These are phyloP conservation scores for Cladosporium sp. DNA, from an alignment of 2,329 filamentous ascomycete genomes.

Conservation along the genomic window DNA sequence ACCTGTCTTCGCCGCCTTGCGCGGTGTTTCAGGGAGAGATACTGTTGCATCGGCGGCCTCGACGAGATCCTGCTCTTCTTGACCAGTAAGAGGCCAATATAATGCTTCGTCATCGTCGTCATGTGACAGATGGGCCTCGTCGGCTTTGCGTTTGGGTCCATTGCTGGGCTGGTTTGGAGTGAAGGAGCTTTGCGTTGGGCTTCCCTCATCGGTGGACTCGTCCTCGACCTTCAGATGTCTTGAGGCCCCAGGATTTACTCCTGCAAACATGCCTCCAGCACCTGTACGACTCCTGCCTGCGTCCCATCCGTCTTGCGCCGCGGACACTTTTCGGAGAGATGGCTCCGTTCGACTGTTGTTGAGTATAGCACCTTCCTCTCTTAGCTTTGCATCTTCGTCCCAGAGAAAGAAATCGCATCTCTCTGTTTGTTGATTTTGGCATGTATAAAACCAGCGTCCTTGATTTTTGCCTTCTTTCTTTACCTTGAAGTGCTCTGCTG, in stretches of 20 bases:
- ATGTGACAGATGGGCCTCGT: conserved; percentile 18
- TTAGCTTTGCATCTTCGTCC: conserved; percentile 47
- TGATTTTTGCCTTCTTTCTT: conserved; percentile 55
- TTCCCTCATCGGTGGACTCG: conserved; percentile 15
- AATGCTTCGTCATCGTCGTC: conserved; percentile 28
- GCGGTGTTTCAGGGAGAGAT: conserved; percentile 34
- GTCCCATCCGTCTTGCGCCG: conserved; percentile 25
- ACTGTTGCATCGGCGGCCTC: conserved; percentile 19
- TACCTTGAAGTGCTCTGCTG: conserved; percentile 51
- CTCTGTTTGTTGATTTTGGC: conserved; percentile 46
- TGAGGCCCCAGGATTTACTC: not conserved
- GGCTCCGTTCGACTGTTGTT: conserved; percentile 47
- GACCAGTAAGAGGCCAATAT: conserved; percentile 28
- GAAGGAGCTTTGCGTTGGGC: conserved; percentile 14
- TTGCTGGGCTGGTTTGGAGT: conserved; percentile 11
- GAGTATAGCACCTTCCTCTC: conserved; percentile 45
- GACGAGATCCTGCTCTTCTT: conserved; percentile 31
- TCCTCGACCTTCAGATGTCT: conserved; percentile 10
- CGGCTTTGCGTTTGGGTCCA: conserved; percentile 30
- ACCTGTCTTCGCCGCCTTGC: conserved; percentile 36
- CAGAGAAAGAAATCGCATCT: conserved; percentile 57
- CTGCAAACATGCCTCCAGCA: conserved; percentile 13
- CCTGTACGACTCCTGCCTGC: conserved; percentile 19
- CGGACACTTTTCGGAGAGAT: not conserved
- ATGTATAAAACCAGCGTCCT: conserved; percentile 51